Evolutionary conservation across 176 grass and related monocot genomes (phyloP), one percentile per base, ranked within the genome.

Genomic region (Hyparrhenia diplandra): DNA sequence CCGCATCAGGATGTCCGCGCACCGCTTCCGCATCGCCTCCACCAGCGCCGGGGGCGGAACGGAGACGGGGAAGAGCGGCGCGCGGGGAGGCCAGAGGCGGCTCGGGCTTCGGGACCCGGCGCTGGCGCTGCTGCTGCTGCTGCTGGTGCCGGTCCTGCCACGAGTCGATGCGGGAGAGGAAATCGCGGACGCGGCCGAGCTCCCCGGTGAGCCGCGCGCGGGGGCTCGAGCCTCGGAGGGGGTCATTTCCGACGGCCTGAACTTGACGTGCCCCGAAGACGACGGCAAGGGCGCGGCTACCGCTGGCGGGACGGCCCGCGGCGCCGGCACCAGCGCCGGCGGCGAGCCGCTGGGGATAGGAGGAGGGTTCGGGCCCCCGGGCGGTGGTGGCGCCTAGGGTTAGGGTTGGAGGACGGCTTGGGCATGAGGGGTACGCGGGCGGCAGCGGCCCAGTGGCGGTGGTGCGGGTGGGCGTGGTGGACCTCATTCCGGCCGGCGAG

Each of bases 401-500:
- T 87, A 65, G 86, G 83, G 51, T 80, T 86, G 31, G 82, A 10
- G 16, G 82, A 4, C 18, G 49, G 76, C 35, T 85, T 85, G 67
- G 78, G 76, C 77, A 82, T 84, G 89, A 89, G 91, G 71, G 77
- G 86, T 40, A 61, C 92, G 74, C 90, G 74, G 69, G 86, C 42
- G 79, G 84, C 43, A 79, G 88, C 92, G 32, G 66, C 69, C 95
- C 92, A 92, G 54, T 75, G 75, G 85, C 66, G 85, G 74, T 82
- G 84, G 73, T 82, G 86, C 43, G 62, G 29, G 64, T 67, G 63
- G 7, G 43, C 20, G 43, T 68, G 78, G 69, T 89, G 86, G 51
- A 92, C 88, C 86, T 98, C 92, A 87, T 90, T 90, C 74, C 71
- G 86, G 71, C 91, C 85, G 70, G 92, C 82, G 64, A 98, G 81